Evolutionary conservation across 1,284 basidiomycete genomes (phyloP).

Genomic region (Ganoderma lucidum): DNA sequence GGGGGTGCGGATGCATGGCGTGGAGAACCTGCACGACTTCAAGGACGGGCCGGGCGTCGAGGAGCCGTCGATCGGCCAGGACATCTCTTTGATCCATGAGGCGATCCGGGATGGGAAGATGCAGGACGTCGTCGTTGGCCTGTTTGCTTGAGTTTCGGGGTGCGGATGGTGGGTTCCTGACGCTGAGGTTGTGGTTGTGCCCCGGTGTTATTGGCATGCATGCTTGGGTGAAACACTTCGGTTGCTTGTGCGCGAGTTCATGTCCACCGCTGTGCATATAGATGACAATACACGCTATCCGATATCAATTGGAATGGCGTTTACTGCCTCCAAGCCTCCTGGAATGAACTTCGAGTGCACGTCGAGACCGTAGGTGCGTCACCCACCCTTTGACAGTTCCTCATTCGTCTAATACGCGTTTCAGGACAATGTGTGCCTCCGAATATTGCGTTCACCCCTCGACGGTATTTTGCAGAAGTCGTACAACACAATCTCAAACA

Average conservation of each 20-base stretch:
- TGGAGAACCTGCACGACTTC: conserved; percentile 68
- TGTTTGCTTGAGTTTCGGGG: conserved; percentile 48
- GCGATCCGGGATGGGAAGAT: conserved; percentile 79
- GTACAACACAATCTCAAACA: neutral
- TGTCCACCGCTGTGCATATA: neutral
- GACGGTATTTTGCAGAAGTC: neutral
- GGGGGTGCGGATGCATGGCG: conserved; percentile 77
- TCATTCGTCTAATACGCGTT: too few relatives aligned
- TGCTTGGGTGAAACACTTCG: too few relatives aligned
- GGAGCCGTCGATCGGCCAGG: conserved; percentile 70
- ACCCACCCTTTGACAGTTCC: too few relatives aligned
- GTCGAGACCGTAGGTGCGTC: too few relatives aligned
- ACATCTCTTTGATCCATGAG: conserved; percentile 75
- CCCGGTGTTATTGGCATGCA: too few relatives aligned
- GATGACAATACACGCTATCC: neutral
- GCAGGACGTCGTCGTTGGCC: conserved; percentile 60
- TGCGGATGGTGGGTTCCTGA: too few relatives aligned
- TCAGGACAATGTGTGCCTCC: neutral
- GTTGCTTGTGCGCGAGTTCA: neutral
- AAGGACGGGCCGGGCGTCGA: conserved; percentile 61
- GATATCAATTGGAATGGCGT: neutral
- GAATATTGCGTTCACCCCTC: neutral
- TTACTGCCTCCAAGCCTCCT: too few relatives aligned
- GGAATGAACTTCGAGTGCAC: too few relatives aligned
- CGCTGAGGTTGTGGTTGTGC: too few relatives aligned